Evolutionary conservation across 768 basidiomycete species (phyloP).

Genomic region (Tulasnella sp.): DNA sequence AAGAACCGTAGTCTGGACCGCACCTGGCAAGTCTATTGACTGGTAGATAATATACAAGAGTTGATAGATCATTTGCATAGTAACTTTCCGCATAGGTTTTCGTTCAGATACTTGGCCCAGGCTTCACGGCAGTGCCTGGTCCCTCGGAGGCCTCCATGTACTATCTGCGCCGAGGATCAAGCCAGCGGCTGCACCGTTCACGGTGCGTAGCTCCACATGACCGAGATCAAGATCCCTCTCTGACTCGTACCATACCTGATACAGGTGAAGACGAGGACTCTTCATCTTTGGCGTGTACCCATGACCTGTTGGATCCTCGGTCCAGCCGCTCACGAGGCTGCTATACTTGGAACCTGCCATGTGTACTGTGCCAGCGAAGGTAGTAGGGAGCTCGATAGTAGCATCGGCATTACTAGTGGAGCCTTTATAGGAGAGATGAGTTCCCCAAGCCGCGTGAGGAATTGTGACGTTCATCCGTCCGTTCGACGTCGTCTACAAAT

Average conservation of each 20-base stretch:
- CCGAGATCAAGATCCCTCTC: background rate
- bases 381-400: background rate
- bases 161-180: background rate
- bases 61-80: background rate
- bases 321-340: background rate
- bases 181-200: background rate
- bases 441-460: background rate
- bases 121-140: background rate
- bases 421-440: background rate
- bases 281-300: background rate
- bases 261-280: background rate
- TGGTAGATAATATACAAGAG: background rate
- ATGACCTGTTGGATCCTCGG: background rate
- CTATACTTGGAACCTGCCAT: background rate
- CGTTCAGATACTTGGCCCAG: background rate
- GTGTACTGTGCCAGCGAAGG: background rate
- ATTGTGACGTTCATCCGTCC: conserved; percentile 1
- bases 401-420: background rate
- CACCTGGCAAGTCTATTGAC: conserved; percentile 2
- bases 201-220: background rate
- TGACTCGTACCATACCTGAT: background rate
- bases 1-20: background rate
- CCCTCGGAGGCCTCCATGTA: background rate
- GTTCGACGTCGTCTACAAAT: background rate
- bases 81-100: background rate